Evolutionary conservation across 139 green algal species (phyloP).

Genomic region (Chlorella sp.): DNA sequence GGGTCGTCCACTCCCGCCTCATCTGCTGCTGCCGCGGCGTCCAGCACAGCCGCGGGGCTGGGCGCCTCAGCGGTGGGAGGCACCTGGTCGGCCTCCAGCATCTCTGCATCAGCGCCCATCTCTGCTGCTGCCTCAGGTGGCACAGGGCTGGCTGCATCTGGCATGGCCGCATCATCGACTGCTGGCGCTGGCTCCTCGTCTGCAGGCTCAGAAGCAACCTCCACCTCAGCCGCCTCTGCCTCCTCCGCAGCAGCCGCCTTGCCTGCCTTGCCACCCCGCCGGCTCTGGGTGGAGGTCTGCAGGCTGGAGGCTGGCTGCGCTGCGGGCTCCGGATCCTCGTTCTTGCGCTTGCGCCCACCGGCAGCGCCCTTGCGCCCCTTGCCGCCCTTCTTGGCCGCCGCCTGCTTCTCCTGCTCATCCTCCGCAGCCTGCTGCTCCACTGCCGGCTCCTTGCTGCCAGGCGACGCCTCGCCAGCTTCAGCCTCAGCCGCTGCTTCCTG

Average conservation of each 20-base stretch:
- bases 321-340: not conserved
- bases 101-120: not conserved
- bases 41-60: too few species aligned
- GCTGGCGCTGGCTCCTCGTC: not conserved
- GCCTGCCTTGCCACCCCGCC: slow-evolving; percentile 1
- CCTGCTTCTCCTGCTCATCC: slow-evolving; percentile 6
- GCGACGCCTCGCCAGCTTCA: not conserved
- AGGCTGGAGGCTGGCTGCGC: slow-evolving; percentile 3
- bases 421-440: slow-evolving; percentile 1
- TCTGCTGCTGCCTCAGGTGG: not conserved
- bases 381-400: slow-evolving; percentile 4
- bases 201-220: not conserved
- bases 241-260: not conserved
- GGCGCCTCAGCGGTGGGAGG: not conserved
- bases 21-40: not conserved
- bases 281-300: slow-evolving; percentile 20
- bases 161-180: not conserved
- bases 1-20: too few species aligned
- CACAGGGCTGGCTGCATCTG: not conserved
- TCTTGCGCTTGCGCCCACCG: slow-evolving; percentile 18
- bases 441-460: not conserved
- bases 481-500: not conserved
- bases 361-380: slow-evolving; percentile 25
- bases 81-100: not conserved
- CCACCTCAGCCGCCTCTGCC: not conserved